Base-by-base conservation (phyloP, 2,329 filamentous ascomycete genomes). In the Microcyclospora tardicrescens region DNA sequence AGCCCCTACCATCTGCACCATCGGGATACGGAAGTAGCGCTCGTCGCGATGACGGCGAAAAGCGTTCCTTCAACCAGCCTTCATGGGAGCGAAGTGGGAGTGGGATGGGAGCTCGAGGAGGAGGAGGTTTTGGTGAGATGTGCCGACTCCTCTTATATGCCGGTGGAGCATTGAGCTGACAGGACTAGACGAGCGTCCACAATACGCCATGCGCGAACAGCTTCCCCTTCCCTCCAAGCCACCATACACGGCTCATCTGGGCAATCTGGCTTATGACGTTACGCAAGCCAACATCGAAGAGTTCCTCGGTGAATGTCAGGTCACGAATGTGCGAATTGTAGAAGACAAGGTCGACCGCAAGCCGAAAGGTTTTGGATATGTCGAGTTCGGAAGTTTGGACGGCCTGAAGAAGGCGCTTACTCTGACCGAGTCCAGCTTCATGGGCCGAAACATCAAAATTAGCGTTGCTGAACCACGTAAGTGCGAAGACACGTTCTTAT, bases 331-430 rank as follows among this genome's bases (percentile, higher is more conserved):
- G 49, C 84, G 91, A 55, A 86, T 98, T 54, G 93, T 98, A 47
- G 89, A 95, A 68, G 93, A 98, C 65, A 91, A 89, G 59, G 73
- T 94, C 61, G 82, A 91, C 59, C 78, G 81, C 63, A 86, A 87
- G 57, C 91, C 91, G 49, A 98, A 98, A 71, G 91, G 91, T 35
- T 98, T 98, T 56, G 91, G 89, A 45, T 98, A 98, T 61, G 89
- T 93, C 49, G 91, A 98, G 63, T 98, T 98, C 56, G 77, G 72
- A 49, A 80, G 77, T 37, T 67, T 91, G 33, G 89, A 96, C 36
- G 89, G 89, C 43, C 69, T 98, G 56, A 93, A 93, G 70, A 81
- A 86, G 65, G 91, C 91, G 40, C 73, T 98, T 47, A 76, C 78
- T 42, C 73, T 91, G 46, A 87, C 87, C 55, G 84, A 85, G 53